These are phyloP conservation scores for Viola odorata DNA, from an alignment of 345 rosid genomes.

Conservation along the genomic window DNA sequence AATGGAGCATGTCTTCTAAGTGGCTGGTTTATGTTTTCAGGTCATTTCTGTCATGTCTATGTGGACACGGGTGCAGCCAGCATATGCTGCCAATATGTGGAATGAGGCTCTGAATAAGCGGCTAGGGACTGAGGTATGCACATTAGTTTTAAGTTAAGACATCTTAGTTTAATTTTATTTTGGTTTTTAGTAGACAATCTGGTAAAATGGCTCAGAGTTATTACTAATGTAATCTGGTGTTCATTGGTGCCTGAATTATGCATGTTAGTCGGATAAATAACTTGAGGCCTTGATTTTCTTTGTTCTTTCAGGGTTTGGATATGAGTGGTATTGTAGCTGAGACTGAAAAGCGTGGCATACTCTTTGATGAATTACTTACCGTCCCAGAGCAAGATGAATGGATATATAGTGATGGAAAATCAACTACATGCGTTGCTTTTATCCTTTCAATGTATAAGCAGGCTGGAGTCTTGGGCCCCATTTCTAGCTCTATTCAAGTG, in stretches of 20 bases:
- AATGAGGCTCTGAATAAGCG: constrained; percentile 97
- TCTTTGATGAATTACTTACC: constrained; percentile 80
- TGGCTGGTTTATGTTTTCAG: constrained; percentile 32
- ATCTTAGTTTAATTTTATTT: too few relatives aligned
- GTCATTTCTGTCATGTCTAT: constrained; percentile 98
- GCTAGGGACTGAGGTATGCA: constrained; percentile 76
- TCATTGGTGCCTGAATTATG: not conserved
- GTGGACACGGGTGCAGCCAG: constrained; percentile 96
- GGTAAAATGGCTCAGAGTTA: not conserved
- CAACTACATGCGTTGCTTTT: constrained; percentile 91
- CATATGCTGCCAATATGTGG: constrained; percentile 99
- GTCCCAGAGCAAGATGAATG: constrained; percentile 93
- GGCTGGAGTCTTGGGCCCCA: constrained; percentile 73
- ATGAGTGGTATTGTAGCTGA: constrained; percentile 66
- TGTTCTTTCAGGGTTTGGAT: constrained; percentile 59
- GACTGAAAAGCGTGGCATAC: constrained; percentile 70
- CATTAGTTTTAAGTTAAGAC: not conserved
- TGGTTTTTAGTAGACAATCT: not conserved
- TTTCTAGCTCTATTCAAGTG: constrained; percentile 72
- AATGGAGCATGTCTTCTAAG: not conserved
- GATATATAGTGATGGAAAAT: constrained; percentile 94
- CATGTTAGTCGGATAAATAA: not conserved
- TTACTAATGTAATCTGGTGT: too few relatives aligned
- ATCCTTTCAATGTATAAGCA: constrained; percentile 91
- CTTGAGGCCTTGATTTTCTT: not conserved